Percentiles rank a stretch among this genome's conserved stretches.
These are phyloP conservation scores for Aspergillus sp. DNA, from an alignment of 2,329 filamentous ascomycete genomes.

Conservation along the genomic window DNA sequence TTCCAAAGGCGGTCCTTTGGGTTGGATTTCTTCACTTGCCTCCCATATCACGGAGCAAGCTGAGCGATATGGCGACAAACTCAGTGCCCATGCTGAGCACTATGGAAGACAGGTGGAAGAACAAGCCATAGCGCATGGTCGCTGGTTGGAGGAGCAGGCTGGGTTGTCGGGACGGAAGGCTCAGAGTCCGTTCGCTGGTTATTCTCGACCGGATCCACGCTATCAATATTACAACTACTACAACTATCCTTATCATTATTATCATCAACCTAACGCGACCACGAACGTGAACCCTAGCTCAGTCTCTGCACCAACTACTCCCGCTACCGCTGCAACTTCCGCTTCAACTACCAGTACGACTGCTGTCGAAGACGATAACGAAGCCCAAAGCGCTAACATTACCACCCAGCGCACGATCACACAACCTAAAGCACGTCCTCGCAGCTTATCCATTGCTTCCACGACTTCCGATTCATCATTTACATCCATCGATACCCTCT, in stretches of 20 bases:
- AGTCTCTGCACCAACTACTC: not conserved
- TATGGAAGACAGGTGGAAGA: constrained; percentile 35
- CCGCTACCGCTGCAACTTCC: not conserved
- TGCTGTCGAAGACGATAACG: not conserved
- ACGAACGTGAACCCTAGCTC: not conserved
- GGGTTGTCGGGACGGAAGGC: constrained; percentile 22
- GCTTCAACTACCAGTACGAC: not conserved
- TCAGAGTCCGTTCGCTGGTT: constrained; percentile 12
- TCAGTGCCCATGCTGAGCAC: constrained; percentile 28
- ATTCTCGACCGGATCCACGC: constrained; percentile 8
- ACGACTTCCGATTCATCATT: constrained; percentile 28
- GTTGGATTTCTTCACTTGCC: constrained; percentile 30
- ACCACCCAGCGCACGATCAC: not conserved
- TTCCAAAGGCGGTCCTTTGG: constrained; percentile 21
- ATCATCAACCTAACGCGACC: not conserved
- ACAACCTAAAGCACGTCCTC: constrained; percentile 11
- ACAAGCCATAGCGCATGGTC: constrained; percentile 30
- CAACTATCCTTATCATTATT: constrained; percentile 5
- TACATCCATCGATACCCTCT: constrained; percentile 32
- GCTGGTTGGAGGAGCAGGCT: constrained; percentile 34
- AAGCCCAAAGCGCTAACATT: not conserved
- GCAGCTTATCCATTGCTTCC: constrained; percentile 25
- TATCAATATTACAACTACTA: constrained; percentile 9
- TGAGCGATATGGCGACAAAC: constrained; percentile 25
- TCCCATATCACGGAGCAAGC: constrained; percentile 31